Evolutionary conservation across 768 basidiomycete genomes (phyloP), one percentile per base, ranked within the genome.

Genomic region (Lactarius indigo): DNA sequence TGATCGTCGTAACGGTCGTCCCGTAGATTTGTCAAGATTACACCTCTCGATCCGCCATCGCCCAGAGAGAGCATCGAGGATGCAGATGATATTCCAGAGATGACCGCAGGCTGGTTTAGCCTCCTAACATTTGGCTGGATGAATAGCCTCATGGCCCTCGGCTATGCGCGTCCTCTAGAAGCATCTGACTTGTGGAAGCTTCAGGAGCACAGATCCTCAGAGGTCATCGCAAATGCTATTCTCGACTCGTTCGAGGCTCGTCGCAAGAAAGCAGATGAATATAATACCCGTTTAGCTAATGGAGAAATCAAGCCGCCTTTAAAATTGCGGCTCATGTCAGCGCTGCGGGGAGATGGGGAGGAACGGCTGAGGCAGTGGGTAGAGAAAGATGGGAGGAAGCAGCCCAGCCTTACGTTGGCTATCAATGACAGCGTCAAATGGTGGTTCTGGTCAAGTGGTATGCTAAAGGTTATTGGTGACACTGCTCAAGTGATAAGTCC

Each of bases 171-270:
- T 9, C 91, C 94, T 1, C 81, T 96, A 2, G 89, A 94, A 72
- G 86, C 87, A 0, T 77, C 88, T 0, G 94, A 96, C 76, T 80
- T 96, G 4, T 95, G 88, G 81, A 90, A 86, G 75, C 84, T 95
- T 31, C 86, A 86, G 64, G 83, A 87, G 41, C 75, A 83, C 26
- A 84, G 87, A 30, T 80, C 84, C 2, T 83, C 93, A 0, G 82
- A 79, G 1, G 72, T 77, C 20, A 84, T 94, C 41, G 89, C 90
- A 3, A 78, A 84, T 1, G 78, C 81, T 37, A 89, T 96, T 47
- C 79, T 83, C 26, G 75, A 75, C 2, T 90, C 90, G 0, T 94
- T 89, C 72, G 84, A 87, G 28, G 75, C 79, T 18, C 82, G 91
- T 2, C 75, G 78, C 33, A 77, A 77, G 66, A 79, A 78, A 42